Conservation (phyloP, 1,139 yeast species). For the Nematodospora anomalae region DNA sequence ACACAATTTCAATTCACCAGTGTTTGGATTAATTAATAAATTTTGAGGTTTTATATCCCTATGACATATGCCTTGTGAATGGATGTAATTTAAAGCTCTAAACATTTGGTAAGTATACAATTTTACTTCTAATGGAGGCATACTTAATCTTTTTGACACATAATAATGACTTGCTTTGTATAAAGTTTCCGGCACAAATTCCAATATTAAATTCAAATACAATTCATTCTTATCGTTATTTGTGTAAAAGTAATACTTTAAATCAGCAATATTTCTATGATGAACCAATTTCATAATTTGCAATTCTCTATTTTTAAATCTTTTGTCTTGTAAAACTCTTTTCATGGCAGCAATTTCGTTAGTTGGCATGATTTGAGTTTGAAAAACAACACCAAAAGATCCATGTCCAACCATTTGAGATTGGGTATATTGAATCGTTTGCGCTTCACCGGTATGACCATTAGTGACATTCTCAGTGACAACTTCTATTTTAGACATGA, state of each 20-base stretch:
- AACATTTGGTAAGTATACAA: conserved; percentile 88
- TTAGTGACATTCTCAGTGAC: conserved; percentile 72
- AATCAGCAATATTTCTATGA: conserved; percentile 85
- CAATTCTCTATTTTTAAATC: conserved; percentile 94
- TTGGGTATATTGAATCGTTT: conserved; percentile 66
- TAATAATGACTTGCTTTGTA: conserved; percentile 85
- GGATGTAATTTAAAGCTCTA: conserved; percentile 89
- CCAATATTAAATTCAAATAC: conserved; percentile 84
- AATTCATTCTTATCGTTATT: conserved; percentile 76
- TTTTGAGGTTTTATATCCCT: conserved; percentile 98
- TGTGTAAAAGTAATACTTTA: conserved; percentile 86
- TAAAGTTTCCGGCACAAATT: conserved; percentile 91
- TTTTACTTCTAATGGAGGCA: conserved; percentile 91
- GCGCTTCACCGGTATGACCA: conserved; percentile 67
- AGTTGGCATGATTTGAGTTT: conserved; percentile 74
- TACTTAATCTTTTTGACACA: conserved; percentile 70
- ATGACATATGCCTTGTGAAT: conserved; percentile 89
- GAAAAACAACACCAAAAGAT: conserved; percentile 94
- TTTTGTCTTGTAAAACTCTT: conserved; percentile 88
- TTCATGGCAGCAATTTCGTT: conserved; percentile 88
- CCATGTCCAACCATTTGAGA: conserved; percentile 94
- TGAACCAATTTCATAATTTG: conserved; percentile 91
- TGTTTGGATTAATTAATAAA: conserved; percentile 79
- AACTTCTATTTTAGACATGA: conserved; percentile 54
- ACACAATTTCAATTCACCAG: conserved; percentile 84